These are phyloP conservation scores for Bryum argenteum DNA, from an alignment of 225 moss, liverwort and hornwort species.

Conservation along the genomic window DNA sequence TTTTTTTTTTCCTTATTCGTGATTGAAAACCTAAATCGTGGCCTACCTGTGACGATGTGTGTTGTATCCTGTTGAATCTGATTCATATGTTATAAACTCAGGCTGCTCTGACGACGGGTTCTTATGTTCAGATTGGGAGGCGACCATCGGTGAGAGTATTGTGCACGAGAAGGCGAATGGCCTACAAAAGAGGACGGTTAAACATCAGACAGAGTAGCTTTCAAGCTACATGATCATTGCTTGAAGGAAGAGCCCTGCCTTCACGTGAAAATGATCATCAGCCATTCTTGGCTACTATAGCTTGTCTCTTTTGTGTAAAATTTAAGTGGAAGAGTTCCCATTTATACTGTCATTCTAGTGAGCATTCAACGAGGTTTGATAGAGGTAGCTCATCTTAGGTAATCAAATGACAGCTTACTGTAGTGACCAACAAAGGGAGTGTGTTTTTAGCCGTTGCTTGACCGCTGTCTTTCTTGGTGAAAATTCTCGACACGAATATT, in stretches of 20 bases:
- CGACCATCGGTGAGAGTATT: too few species aligned
- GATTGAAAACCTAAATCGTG: too few species aligned
- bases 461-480: conserved; percentile 19
- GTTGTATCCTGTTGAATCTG: background rate
- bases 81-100: background rate
- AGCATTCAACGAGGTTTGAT: too few species aligned
- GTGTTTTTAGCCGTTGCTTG: background rate
- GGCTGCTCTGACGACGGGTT: conserved; percentile 3
- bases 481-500: conserved; percentile 3
- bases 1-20: too few species aligned
- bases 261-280: conserved; percentile 26
- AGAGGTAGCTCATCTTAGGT: too few species aligned
- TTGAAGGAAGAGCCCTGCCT: background rate
- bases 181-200: too few species aligned
- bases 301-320: too few species aligned
- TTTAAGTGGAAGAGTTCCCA: too few species aligned
- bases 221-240: conserved; percentile 6
- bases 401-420: conserved; percentile 11
- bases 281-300: too few species aligned
- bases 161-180: too few species aligned
- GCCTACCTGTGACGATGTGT: too few species aligned
- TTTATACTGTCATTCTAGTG: too few species aligned
- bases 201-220: conserved; percentile 41
- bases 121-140: conserved; percentile 39
- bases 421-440: conserved; percentile 8